phyloP scores from a whole-genome alignment of 306 rosid genomes.

The Prunus dulcis region DNA sequence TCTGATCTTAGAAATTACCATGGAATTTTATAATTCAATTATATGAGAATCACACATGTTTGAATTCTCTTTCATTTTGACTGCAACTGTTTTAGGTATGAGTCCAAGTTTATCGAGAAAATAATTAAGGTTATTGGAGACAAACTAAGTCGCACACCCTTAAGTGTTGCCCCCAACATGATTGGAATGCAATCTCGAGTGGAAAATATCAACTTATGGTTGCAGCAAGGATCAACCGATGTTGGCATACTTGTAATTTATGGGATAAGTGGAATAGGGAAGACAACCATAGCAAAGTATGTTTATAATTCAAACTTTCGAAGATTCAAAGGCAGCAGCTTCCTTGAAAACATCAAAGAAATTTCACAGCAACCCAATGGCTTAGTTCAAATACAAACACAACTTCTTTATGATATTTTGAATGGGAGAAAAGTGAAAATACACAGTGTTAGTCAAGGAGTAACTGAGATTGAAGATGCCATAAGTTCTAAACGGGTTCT shows the following conservation, averaged over 20 bases:
- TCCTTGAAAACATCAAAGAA: no score
- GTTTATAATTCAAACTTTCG: background rate
- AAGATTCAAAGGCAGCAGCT: no score
- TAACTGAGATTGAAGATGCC: no score
- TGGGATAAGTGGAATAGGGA: slow-evolving; percentile 7
- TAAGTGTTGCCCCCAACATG: background rate
- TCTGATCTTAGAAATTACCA: no score
- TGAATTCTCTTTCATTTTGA: background rate
- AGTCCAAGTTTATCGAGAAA: background rate
- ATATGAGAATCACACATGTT: background rate
- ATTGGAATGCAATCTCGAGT: background rate
- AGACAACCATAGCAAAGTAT: background rate
- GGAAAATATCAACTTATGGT: background rate
- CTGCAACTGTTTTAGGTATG: background rate
- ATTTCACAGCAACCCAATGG: no score
- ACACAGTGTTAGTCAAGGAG: no score
- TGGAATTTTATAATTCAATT: no score
- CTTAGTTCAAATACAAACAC: no score
- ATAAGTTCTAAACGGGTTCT: no score
- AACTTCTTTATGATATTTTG: background rate
- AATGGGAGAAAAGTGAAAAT: background rate
- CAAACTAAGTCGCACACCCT: background rate
- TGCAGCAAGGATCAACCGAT: background rate
- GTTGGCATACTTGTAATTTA: background rate
- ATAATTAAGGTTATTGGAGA: background rate